Conservation (phyloP, 106 monocot species). For the Dendrobium huoshanense region DNA sequence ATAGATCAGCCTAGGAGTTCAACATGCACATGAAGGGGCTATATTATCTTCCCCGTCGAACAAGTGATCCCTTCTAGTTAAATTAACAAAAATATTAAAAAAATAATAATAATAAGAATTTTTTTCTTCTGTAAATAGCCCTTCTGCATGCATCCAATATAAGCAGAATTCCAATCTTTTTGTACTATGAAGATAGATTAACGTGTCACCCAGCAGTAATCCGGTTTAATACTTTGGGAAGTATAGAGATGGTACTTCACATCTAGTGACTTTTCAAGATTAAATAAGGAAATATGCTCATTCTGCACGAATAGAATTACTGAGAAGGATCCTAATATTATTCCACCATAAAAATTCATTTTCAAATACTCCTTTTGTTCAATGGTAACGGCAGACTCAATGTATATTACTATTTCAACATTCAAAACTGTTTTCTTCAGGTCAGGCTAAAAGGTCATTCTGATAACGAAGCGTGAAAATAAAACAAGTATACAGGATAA, state of each 20-base stretch:
- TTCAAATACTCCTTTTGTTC: not conserved
- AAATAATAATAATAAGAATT: not conserved
- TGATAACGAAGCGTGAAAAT: not conserved
- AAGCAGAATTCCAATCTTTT: not conserved
- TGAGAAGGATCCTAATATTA: not conserved
- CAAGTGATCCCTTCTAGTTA: not conserved
- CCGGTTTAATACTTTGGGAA: not conserved
- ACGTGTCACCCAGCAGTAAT: not conserved
- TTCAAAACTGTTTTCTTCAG: not conserved
- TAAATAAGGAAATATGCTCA: not conserved
- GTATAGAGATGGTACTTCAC: not conserved
- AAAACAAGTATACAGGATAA: not conserved
- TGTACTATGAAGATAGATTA: not conserved
- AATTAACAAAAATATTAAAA: not conserved
- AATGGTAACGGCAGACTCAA: not conserved
- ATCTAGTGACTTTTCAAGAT: not conserved
- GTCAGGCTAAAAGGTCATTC: not conserved
- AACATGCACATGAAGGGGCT: not conserved
- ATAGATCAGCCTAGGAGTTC: not conserved
- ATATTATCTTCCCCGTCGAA: not conserved
- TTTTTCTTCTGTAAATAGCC: not conserved
- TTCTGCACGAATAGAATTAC: not conserved
- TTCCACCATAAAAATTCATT: not conserved
- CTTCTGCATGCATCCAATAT: not conserved
- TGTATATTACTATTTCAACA: not conserved